These are phyloP conservation scores for Penicillium lagena DNA, from an alignment of 495 filamentous ascomycete species.

Conservation along the genomic window DNA sequence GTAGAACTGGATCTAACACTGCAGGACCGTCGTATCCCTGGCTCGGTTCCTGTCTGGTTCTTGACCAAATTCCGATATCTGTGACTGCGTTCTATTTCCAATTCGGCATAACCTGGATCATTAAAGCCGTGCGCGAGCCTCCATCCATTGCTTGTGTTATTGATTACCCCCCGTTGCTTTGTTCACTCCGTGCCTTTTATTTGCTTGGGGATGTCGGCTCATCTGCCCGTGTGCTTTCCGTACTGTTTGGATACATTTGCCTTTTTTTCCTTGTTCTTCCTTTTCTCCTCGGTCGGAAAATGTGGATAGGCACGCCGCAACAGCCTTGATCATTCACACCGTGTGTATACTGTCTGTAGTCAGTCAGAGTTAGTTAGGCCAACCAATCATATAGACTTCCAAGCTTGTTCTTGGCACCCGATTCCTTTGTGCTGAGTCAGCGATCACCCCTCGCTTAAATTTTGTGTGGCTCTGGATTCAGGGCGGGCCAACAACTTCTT, in stretches of 20 bases:
- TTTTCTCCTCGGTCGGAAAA: background rate
- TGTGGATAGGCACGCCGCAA: no score
- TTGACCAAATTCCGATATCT: background rate
- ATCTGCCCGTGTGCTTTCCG: background rate
- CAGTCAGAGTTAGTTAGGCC: no score
- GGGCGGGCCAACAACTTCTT: constrained; percentile 30
- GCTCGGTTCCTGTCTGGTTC: constrained; percentile 1
- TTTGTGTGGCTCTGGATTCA: constrained; percentile 31
- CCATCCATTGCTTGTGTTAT: constrained; percentile 13
- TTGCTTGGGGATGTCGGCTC: background rate
- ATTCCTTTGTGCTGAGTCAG: constrained; percentile 31
- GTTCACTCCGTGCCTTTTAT: background rate
- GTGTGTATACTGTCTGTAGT: no score
- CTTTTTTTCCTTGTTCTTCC: background rate
- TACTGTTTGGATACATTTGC: background rate
- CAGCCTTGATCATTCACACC: no score
- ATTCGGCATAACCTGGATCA: constrained; percentile 41
- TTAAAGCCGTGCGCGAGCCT: constrained; percentile 17
- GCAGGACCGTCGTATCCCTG: constrained; percentile 1
- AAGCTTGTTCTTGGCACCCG: constrained; percentile 4
- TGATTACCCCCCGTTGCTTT: constrained; percentile 10
- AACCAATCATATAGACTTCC: no score
- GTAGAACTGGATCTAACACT: background rate
- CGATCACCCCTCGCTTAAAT: constrained; percentile 40
- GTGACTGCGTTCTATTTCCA: constrained; percentile 9